These are phyloP conservation scores for Aspergillus sp. DNA, from an alignment of 2,329 filamentous ascomycete species.

Conservation along the genomic window DNA sequence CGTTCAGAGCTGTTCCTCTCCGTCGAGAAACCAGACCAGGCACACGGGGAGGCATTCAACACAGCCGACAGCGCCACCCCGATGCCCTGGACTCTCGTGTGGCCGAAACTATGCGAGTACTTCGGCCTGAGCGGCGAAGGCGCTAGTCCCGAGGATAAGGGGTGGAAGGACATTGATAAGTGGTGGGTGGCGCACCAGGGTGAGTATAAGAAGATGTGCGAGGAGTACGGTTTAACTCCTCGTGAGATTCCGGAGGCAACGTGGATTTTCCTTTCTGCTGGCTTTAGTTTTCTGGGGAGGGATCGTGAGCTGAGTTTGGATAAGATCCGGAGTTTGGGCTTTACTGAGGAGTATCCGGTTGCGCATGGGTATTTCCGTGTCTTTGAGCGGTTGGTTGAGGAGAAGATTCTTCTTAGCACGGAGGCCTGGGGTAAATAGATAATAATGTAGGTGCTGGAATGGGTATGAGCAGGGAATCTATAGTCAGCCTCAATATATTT, in stretches of 20 bases:
- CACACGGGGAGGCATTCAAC: constrained; percentile 25
- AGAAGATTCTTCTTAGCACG: constrained; percentile 4
- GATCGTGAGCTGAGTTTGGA: constrained; percentile 23
- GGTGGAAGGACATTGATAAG: constrained; percentile 17
- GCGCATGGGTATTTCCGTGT: constrained; percentile 17
- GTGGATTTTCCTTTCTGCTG: constrained; percentile 20
- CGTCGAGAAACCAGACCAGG: constrained; percentile 16
- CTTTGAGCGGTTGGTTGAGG: constrained; percentile 11
- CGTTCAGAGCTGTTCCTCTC: constrained; percentile 26
- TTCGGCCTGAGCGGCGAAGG: constrained; percentile 22
- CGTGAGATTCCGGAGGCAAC: constrained; percentile 1
- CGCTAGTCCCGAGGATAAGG: background rate
- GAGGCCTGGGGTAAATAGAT: background rate
- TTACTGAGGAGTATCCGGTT: constrained; percentile 21
- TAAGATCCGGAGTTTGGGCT: constrained; percentile 23
- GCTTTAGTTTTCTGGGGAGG: constrained; percentile 16
- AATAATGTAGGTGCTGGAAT: no score
- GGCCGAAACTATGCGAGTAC: constrained; percentile 20
- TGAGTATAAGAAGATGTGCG: constrained; percentile 21
- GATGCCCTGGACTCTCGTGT: constrained; percentile 17
- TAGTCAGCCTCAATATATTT: no score
- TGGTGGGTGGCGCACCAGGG: constrained; percentile 22
- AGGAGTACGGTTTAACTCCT: constrained; percentile 15
- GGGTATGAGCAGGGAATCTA: no score
- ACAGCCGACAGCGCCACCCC: constrained; percentile 22